These are phyloP conservation scores for Crithidia mellificae DNA, from an alignment of 208 protist species.

Conservation along the genomic window DNA sequence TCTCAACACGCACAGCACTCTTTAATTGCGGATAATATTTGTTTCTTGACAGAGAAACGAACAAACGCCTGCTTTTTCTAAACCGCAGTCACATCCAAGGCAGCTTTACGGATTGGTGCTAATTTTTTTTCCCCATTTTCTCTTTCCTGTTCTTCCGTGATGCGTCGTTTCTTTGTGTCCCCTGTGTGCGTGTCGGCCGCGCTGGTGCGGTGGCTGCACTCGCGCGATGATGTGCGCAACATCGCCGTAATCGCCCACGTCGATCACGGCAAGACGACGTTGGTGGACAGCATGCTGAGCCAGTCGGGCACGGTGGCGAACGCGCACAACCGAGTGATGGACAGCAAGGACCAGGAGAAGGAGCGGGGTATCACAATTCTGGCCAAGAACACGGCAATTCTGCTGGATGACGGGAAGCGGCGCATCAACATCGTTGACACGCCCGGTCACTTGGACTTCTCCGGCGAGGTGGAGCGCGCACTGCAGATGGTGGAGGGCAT, in stretches of 20 bases:
- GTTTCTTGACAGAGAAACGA: too few species aligned
- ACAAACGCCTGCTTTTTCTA: too few species aligned
- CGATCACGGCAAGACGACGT: constrained; percentile 97
- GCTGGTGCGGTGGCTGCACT: constrained; percentile 50
- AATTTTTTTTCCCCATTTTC: not conserved
- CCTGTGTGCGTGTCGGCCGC: constrained; percentile 6
- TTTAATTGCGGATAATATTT: too few species aligned
- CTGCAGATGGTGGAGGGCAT: constrained; percentile 98
- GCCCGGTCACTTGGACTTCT: constrained; percentile 98
- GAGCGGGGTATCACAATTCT: constrained; percentile 98
- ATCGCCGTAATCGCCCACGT: constrained; percentile 97
- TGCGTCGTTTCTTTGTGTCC: constrained; percentile 29
- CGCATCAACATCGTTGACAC: constrained; percentile 98
- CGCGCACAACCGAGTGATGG: constrained; percentile 95
- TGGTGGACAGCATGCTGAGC: constrained; percentile 95
- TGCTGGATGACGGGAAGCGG: constrained; percentile 69
- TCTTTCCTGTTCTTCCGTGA: not conserved
- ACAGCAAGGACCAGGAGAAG: constrained; percentile 95
- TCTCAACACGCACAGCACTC: too few species aligned
- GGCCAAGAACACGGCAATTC: constrained; percentile 93
- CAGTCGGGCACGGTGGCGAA: constrained; percentile 86
- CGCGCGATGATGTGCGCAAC: constrained; percentile 90
- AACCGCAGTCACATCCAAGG: too few species aligned
- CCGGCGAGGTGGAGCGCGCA: constrained; percentile 97
- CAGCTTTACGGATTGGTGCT: too few species aligned